Evolutionary conservation across 352 stramenopile genomes (phyloP).

Genomic region (Globisporangium rhizosaccharum): DNA sequence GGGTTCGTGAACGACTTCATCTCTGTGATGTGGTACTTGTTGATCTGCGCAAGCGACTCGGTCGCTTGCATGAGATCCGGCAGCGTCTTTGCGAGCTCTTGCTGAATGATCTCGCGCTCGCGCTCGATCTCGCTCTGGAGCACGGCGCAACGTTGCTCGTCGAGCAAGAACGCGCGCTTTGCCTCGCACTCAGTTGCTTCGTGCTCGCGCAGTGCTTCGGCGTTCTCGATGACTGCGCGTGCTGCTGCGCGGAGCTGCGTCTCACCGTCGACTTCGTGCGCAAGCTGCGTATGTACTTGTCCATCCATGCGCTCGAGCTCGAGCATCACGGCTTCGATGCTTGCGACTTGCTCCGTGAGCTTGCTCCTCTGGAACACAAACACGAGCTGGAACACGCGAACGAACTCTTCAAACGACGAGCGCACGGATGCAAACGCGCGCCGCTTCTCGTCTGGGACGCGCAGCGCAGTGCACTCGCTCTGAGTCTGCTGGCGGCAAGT

Average conservation of each 20-base stretch:
- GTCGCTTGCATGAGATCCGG: constrained; percentile 53
- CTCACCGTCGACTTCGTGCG: constrained; percentile 31
- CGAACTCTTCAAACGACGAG: constrained; percentile 43
- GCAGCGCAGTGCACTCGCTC: not conserved
- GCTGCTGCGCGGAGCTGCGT: constrained; percentile 27
- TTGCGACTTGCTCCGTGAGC: not conserved
- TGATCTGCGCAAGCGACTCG: constrained; percentile 60
- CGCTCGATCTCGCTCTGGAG: constrained; percentile 54
- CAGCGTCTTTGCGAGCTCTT: constrained; percentile 52
- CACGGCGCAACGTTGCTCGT: constrained; percentile 46
- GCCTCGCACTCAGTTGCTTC: constrained; percentile 38
- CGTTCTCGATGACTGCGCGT: constrained; percentile 24
- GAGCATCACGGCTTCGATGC: not conserved
- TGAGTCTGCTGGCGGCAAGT: not conserved
- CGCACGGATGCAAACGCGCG: constrained; percentile 21
- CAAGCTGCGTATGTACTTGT: constrained; percentile 4
- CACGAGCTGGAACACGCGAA: constrained; percentile 33
- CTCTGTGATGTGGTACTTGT: constrained; percentile 76
- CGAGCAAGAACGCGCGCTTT: constrained; percentile 39
- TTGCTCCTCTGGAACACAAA: constrained; percentile 44
- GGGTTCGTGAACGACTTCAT: constrained; percentile 77
- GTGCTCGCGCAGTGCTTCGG: constrained; percentile 19
- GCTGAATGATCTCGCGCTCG: constrained; percentile 46
- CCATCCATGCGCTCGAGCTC: constrained; percentile 1
- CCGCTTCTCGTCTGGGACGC: constrained; percentile 6